These are phyloP conservation scores for Amaranthus tricolor DNA, from an alignment of 179 eudicot species.

Conservation along the genomic window DNA sequence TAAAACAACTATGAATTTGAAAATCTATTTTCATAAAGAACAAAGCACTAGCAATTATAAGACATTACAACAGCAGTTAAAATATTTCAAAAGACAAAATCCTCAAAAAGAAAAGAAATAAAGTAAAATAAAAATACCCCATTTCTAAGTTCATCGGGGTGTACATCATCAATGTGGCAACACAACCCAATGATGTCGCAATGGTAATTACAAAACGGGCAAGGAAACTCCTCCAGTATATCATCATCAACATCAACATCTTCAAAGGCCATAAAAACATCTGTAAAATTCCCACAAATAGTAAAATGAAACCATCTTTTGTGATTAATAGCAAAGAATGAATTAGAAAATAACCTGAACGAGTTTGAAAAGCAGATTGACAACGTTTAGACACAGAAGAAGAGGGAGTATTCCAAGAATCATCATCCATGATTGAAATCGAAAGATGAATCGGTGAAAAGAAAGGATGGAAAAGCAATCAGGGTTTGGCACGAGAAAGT, in stretches of 20 bases:
- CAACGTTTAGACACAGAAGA: conserved; percentile 75
- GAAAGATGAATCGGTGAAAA: not conserved
- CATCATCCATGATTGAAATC: conserved; percentile 54
- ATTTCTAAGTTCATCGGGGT: conserved; percentile 53
- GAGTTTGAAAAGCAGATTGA: conserved; percentile 68
- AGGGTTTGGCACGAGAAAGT: conserved; percentile 23
- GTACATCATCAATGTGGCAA: conserved; percentile 69
- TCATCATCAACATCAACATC: conserved; percentile 61
- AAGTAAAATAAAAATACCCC: conserved; percentile 40
- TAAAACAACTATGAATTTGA: not conserved
- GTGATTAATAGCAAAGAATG: no score
- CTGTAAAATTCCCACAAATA: conserved; percentile 20
- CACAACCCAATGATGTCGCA: conserved; percentile 68
- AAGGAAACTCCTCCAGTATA: conserved; percentile 51
- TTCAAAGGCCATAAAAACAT: conserved; percentile 44
- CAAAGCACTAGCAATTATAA: not conserved
- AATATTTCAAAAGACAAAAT: not conserved
- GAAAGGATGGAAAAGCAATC: not conserved
- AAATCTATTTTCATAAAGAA: not conserved
- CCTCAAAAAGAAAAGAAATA: not conserved
- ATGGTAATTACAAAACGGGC: conserved; percentile 63
- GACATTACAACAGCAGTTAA: not conserved
- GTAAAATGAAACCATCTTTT: not conserved
- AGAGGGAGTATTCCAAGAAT: conserved; percentile 75
- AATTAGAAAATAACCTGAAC: conserved; percentile 44